Conservation (phyloP, 306 rosid genomes). For the Carpinus fangiana region DNA sequence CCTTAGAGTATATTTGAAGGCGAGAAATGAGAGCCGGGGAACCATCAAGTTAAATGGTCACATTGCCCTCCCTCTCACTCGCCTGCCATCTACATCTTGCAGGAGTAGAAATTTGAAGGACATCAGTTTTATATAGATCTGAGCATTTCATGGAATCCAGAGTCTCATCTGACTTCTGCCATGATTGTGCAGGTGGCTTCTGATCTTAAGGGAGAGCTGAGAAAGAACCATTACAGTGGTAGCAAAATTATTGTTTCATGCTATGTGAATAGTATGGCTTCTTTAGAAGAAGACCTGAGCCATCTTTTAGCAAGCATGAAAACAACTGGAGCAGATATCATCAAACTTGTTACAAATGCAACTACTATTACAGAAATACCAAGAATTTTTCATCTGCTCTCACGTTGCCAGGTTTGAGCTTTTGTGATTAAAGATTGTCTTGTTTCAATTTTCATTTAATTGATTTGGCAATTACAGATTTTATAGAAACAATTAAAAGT, state of each 20-base stretch:
- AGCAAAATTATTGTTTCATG: conserved; percentile 45
- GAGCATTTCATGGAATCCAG: neutral
- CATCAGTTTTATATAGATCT: neutral
- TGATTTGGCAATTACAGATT: neutral
- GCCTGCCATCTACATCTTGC: neutral
- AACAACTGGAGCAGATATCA: conserved; percentile 42
- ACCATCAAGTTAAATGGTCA: neutral
- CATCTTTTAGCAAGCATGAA: conserved; percentile 29
- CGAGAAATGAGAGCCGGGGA: neutral
- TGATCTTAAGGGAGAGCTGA: conserved; percentile 23
- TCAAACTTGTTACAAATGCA: conserved; percentile 41
- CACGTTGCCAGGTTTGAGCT: conserved; percentile 34
- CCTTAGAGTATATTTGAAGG: neutral
- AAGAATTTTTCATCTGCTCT: conserved; percentile 38
- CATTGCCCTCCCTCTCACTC: neutral
- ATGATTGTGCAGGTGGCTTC: conserved; percentile 36
- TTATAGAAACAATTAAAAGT: neutral
- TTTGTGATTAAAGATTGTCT: neutral
- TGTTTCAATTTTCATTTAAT: neutral
- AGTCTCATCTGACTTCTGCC: neutral
- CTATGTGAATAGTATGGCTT: conserved; percentile 40
- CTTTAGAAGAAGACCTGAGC: conserved; percentile 34
- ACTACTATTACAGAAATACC: conserved; percentile 40
- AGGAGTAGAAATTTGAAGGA: neutral
- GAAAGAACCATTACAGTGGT: conserved; percentile 6